Evolutionary conservation across 441 rosid genomes (phyloP), one percentile per base, ranked within the genome.

Genomic region (Manihot esculenta): DNA sequence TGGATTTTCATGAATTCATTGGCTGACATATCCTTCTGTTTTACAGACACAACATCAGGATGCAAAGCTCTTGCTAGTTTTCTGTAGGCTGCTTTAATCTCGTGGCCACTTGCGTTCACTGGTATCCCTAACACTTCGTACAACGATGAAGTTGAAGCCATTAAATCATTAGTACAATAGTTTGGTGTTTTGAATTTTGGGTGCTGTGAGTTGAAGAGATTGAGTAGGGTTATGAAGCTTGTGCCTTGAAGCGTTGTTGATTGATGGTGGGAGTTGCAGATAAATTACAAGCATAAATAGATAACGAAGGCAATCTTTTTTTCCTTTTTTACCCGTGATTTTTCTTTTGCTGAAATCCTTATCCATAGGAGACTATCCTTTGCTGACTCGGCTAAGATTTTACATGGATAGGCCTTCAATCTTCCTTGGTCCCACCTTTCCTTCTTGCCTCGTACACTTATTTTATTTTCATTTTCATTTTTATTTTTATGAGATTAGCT

Each of bases 111-210:
- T 12, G 90, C 85, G 35, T 72, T 64, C 51, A 18, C 2, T 0
- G 84, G 64, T 12, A 84, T 67, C 38, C 90, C 88, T 1, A 84
- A 75, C 45, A 84, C 85, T 15, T 83, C 80, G 53, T 84, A 84
- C 21, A 81, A 45, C 11, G 85, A 84, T 5, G 77, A 56, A 3
- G 76, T 27, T 14, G 84, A 70, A 35, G 81, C 82, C 80, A 81
- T 71, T 26, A 35, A 35, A 35, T 35, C 5, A 35, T 35, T 35
- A 35, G 3, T 35, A 30, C 41, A 35, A 30, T 21, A 1, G n/a
- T 18, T 66, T 12, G 11, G 23, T 35, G 27, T 54, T 24, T 18
- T 14, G 35, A 7, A 26, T 20, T 5, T 21, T 12, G 27, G 3
- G 3, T 27, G 0, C 7, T 10, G 10, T 15, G 4, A 44, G 1